Evolutionary conservation across 2,329 filamentous ascomycete species (phyloP), one percentile per base, ranked within the genome.

Genomic region (Mycosphaerella sp.): DNA sequence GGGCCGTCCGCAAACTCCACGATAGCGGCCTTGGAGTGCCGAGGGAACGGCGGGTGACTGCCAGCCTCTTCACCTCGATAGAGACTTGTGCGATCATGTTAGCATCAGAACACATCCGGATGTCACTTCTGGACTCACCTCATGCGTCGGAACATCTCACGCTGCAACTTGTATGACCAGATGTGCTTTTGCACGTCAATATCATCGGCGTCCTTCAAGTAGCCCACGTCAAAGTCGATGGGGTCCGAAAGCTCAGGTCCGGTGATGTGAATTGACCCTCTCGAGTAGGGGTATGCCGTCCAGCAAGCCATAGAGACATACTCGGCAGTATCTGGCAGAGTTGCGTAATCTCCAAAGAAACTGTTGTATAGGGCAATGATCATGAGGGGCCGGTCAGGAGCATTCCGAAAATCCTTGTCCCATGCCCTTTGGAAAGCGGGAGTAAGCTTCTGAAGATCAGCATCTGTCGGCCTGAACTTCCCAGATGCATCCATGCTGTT

Each of bases 121-220:
- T 13, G 37, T 25, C 14, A 10, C 8, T 14, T 12, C 8, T 3
- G 4, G 21, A 41, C 37, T 18, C 16, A 48, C 45, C 45, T 64
- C 57, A 78, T 77, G 6, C 79, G 75, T 5, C 81, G 76, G 12
- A 73, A 68, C 44, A 84, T 74, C 64, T 83, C 80, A 3, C 82
- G 79, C 25, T 74, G 72, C 61, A 76, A 77, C 67, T 86, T 86
- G 70, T 86, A 86, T 0, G 70, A 74, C 80, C 80, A 84, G 8
- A 81, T 59, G 6, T 79, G 75, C 59, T 75, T 79, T 62, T 77
- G 76, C n/a, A 80, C 62, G 28, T 60, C 58, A 13, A 60, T 46
- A 1, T 77, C 74, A 52, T 81, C 66, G 8, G 68, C 58, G 41
- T 83, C 76, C 2, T 66, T 73, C 35, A 85, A 72, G 40, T 58